A percentile compares a stretch with the other conserved stretches of the same genome.
phyloP scores from a whole-genome alignment of 202 grass and related monocot species.

The Hordeum pubiflorum region DNA sequence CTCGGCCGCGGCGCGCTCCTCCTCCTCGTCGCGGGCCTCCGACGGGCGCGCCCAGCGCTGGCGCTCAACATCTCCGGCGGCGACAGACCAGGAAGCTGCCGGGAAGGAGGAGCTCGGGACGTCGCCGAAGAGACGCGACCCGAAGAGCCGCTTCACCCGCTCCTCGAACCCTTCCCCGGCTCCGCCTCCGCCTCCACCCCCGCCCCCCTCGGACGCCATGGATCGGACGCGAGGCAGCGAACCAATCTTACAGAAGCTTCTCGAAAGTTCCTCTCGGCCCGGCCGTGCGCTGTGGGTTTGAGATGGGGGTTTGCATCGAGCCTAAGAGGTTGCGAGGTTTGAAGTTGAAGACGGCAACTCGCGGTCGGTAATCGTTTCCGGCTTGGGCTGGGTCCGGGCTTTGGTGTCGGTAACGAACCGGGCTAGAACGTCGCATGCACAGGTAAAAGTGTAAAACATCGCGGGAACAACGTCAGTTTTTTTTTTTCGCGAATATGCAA shows the following conservation, averaged over 20 bases:
- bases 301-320: background rate
- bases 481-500: no score
- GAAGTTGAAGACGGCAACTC: background rate
- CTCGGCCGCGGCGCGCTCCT: conserved; percentile 10
- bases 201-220: conserved; percentile 35
- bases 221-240: background rate
- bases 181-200: background rate
- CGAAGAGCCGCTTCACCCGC: conserved; percentile 90
- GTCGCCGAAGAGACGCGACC: conserved; percentile 62
- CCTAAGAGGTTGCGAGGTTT: background rate
- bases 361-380: background rate
- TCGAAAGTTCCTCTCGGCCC: background rate
- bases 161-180: conserved; percentile 64
- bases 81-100: conserved; percentile 68
- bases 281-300: background rate
- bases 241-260: background rate
- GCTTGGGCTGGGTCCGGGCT: no score
- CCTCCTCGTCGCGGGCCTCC: conserved; percentile 43
- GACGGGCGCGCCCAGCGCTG: conserved; percentile 62
- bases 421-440: no score
- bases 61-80: conserved; percentile 74
- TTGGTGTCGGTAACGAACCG: no score
- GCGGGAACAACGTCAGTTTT: no score
- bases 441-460: no score
- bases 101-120: conserved; percentile 65